Conservation (phyloP, 1,139 yeast species). For the Meyerozyma carpophila region DNA sequence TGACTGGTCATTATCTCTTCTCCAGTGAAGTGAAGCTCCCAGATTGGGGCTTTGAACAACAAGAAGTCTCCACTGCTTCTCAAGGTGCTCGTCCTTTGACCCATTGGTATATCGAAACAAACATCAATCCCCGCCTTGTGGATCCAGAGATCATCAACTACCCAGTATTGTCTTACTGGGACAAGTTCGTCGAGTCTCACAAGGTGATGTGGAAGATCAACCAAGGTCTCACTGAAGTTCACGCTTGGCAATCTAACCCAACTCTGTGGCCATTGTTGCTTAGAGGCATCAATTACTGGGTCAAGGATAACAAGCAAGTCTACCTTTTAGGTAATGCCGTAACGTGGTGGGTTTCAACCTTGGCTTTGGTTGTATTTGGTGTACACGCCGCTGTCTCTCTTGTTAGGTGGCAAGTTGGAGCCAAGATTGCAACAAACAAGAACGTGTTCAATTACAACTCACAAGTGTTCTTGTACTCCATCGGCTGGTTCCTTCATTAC, state of each 20-base stretch:
- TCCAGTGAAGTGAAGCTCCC: slow-evolving; percentile 86
- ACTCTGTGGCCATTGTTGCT: slow-evolving; percentile 80
- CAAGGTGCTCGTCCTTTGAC: slow-evolving; percentile 73
- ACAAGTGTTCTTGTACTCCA: slow-evolving; percentile 59
- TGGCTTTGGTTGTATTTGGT: slow-evolving; percentile 48
- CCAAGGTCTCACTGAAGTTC: slow-evolving; percentile 78
- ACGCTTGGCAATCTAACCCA: slow-evolving; percentile 85
- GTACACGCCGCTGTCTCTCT: slow-evolving; percentile 50
- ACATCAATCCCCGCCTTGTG: slow-evolving; percentile 38
- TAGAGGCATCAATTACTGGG: slow-evolving; percentile 97
- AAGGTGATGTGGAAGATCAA: slow-evolving; percentile 89
- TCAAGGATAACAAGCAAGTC: slow-evolving; percentile 65
- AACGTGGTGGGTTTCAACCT: slow-evolving; percentile 83
- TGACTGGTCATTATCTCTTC: slow-evolving; percentile 85
- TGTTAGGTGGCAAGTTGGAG: slow-evolving; percentile 75
- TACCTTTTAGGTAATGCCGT: slow-evolving; percentile 89
- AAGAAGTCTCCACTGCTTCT: slow-evolving; percentile 89
- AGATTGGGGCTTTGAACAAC: slow-evolving; percentile 95
- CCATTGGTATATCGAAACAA: slow-evolving; percentile 86
- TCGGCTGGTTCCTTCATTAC: slow-evolving; percentile 85
- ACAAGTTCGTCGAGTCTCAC: slow-evolving; percentile 75
- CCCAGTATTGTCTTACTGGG: slow-evolving; percentile 55
- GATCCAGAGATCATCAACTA: slow-evolving; percentile 46
- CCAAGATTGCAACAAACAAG: slow-evolving; percentile 40
- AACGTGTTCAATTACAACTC: slow-evolving; percentile 66